Conservation (phyloP, 2,329 filamentous ascomycete species). For the Trichophyton rubrum region DNA sequence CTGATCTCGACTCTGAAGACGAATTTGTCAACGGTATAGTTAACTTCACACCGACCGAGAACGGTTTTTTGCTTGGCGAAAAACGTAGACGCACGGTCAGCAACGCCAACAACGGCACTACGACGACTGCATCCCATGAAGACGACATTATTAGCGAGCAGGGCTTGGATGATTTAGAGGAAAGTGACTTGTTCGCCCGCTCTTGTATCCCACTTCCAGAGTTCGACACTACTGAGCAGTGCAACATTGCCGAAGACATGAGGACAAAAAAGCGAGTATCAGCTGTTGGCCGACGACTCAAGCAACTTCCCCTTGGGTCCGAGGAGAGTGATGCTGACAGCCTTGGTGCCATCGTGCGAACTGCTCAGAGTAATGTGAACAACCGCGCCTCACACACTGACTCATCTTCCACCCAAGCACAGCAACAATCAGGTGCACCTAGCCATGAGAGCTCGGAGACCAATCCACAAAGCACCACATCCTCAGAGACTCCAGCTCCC, state of each 20-base stretch:
- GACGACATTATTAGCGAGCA: conserved; percentile 65
- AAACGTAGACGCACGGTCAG: conserved; percentile 64
- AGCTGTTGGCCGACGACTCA: conserved; percentile 27
- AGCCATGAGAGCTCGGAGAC: conserved; percentile 36
- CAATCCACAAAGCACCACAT: conserved; percentile 36
- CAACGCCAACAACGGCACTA: conserved; percentile 49
- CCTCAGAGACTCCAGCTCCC: conserved; percentile 24
- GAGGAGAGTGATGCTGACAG: conserved; percentile 22
- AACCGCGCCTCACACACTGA: conserved; percentile 34
- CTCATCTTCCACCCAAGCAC: conserved; percentile 21
- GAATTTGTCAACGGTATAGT: conserved; percentile 66
- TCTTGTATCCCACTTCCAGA: conserved; percentile 51
- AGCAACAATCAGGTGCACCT: conserved; percentile 29
- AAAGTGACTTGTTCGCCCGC: conserved; percentile 49
- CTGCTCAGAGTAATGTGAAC: conserved; percentile 22
- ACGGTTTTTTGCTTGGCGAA: conserved; percentile 47
- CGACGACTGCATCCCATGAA: conserved; percentile 44
- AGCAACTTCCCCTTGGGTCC: conserved; percentile 16
- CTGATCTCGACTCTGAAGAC: conserved; percentile 83
- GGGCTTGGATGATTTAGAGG: conserved; percentile 64
- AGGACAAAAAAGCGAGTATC: conserved; percentile 39
- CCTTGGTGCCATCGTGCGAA: conserved; percentile 17
- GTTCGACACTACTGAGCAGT: conserved; percentile 28
- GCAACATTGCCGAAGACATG: conserved; percentile 40
- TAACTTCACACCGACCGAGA: conserved; percentile 49